Percentiles rank a stretch among this genome's conserved stretches.
Conservation (phyloP, 768 basidiomycete species). For the Galerina marginata region DNA sequence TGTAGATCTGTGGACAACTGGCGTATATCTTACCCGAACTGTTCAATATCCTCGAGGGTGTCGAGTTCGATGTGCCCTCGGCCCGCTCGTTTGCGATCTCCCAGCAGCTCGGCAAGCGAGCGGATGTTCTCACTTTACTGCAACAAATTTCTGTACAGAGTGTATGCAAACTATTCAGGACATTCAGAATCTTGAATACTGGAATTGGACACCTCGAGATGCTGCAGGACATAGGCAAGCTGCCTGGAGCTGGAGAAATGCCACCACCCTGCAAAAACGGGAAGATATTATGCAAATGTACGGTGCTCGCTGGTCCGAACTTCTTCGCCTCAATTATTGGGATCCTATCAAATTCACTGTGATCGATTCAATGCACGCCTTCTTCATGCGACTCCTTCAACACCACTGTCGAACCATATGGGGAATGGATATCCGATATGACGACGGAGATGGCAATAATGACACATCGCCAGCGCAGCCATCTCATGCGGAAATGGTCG, state of each 20-base stretch:
- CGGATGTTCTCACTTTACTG: constrained; percentile 23
- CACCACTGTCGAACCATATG: constrained; percentile 29
- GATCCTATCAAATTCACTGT: constrained; percentile 28
- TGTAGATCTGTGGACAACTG: constrained; percentile 31
- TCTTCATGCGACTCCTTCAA: constrained; percentile 29
- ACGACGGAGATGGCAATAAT: constrained; percentile 6
- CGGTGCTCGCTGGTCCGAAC: constrained; percentile 33
- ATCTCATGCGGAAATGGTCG: constrained; percentile 3
- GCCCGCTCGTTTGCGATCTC: constrained; percentile 38
- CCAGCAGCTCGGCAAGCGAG: constrained; percentile 33
- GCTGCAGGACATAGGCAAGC: constrained; percentile 6
- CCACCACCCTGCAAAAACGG: constrained; percentile 11
- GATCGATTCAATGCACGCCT: constrained; percentile 40
- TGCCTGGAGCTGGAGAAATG: constrained; percentile 28
- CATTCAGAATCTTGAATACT: background rate
- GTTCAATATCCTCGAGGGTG: constrained; percentile 22
- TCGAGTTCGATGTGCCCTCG: constrained; percentile 27
- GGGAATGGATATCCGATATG: constrained; percentile 11
- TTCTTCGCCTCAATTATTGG: constrained; percentile 40
- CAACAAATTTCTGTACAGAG: constrained; percentile 26
- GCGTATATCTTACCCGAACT: constrained; percentile 31
- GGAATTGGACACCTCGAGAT: background rate
- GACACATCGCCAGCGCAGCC: background rate
- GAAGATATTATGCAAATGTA: constrained; percentile 14
- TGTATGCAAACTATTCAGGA: constrained; percentile 8